phyloP scores from a whole-genome alignment of 805 yeast species.

The Ogataea saltuana region DNA sequence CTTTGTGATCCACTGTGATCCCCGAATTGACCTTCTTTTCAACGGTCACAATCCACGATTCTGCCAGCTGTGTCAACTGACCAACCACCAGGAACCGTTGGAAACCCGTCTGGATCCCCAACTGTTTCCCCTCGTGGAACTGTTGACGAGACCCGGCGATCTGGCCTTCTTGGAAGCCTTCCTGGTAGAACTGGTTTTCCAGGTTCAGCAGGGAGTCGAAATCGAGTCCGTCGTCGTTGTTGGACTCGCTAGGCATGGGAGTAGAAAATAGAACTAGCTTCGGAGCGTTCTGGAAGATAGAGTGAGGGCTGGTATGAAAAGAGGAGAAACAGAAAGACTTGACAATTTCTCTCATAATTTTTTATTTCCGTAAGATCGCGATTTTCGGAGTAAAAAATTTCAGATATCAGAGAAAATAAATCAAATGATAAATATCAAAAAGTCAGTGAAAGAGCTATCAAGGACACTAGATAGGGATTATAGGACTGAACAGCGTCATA shows the following conservation, averaged over 20 bases:
- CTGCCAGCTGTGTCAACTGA: constrained; percentile 54
- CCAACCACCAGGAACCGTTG: constrained; percentile 74
- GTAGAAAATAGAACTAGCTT: too few relatives aligned
- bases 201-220: constrained; percentile 58
- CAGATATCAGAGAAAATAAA: not conserved
- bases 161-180: constrained; percentile 74
- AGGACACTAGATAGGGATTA: too few relatives aligned
- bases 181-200: constrained; percentile 62
- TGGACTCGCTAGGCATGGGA: constrained; percentile 24
- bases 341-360: too few relatives aligned
- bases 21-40: constrained; percentile 6
- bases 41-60: constrained; percentile 37
- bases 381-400: not conserved
- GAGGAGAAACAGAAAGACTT: not conserved
- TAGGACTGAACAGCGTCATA: too few relatives aligned
- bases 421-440: not conserved
- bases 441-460: not conserved
- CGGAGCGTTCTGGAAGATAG: too few relatives aligned
- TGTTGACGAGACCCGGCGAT: constrained; percentile 60
- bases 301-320: not conserved
- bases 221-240: constrained; percentile 41
- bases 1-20: constrained; percentile 11
- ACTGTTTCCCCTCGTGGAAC: constrained; percentile 74
- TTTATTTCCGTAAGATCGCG: too few relatives aligned
- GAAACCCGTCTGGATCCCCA: constrained; percentile 78